Percentiles rank a stretch among this genome's conserved stretches.
Conservation (phyloP, 202 grass and related monocot species). For the Schoenoplectus tabernaemontani region DNA sequence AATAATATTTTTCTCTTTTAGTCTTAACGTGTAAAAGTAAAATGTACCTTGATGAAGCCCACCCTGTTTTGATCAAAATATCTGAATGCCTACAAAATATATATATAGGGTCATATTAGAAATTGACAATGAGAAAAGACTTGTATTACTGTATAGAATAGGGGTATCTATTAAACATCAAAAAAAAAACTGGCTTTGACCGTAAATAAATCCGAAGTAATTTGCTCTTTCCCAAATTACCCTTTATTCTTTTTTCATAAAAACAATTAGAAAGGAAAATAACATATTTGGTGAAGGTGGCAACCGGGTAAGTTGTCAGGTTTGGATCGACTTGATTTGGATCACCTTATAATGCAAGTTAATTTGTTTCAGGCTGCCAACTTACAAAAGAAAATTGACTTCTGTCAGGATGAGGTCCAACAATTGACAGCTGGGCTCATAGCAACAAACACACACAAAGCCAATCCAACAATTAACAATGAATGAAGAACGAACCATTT, state of each 20-base stretch:
- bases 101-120: conserved; percentile 4
- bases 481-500: not conserved
- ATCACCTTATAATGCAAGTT: not conserved
- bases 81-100: conserved; percentile 76
- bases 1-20: not conserved
- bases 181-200: not conserved
- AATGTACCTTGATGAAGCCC: conserved; percentile 85
- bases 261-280: not conserved
- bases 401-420: not conserved
- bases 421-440: not conserved
- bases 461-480: not conserved
- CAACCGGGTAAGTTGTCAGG: not conserved
- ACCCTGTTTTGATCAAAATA: conserved; percentile 79
- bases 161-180: not conserved
- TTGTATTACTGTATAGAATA: not conserved
- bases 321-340: not conserved
- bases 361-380: not conserved
- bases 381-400: not conserved
- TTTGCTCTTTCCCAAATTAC: not conserved
- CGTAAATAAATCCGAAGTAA: not conserved
- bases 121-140: not conserved
- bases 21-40: not conserved
- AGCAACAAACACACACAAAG: not conserved
- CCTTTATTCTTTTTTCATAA: not conserved
- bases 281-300: not conserved